Evolutionary conservation across 2,329 filamentous ascomycete genomes (phyloP), one percentile per base, ranked within the genome.

Genomic region (Fusarium siculi): DNA sequence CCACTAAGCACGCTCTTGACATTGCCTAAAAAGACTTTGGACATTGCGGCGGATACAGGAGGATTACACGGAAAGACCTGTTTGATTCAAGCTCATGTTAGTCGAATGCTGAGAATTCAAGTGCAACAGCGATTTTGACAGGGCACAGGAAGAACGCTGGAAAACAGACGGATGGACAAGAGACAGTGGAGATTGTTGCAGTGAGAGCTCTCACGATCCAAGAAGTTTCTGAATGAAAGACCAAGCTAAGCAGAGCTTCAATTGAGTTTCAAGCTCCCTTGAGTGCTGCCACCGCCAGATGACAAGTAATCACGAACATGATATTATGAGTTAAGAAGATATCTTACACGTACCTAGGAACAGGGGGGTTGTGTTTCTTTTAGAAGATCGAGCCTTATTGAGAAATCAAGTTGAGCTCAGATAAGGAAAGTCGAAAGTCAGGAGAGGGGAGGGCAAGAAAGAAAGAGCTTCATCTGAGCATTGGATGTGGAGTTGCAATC

Each of bases 1-100:
- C 96, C 96, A 79, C 95, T 98, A 79, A 97, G 87, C 76, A 97
- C 94, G 81, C 93, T 94, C 88, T 99, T 99, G 84, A 98, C 95
- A 79, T 91, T 93, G 81, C 92, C 90, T 82, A 90, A 83, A 78
- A 89, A 89, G 60, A 83, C 82, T 81, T 87, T 88, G 66, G 82
- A 84, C 86, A 88, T 87, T 78, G 64, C 83, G 79, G 67, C 74
- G 67, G 74, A 55, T 47, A 65, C 75, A 72, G 54, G 62, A 56
- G 70, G 66, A 75, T 73, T 50, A 71, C 62, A 68, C 69, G 57
- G 65, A 50, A 52, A 73, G 70, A 76, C 70, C 74, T 78, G 42
- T 34, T 44, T 42, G 39, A 37, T 55, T 39, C 61, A 55, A 36
- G 37, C 49, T 47, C 59, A 50, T 62, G 68, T 77, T 57, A 78